Evolutionary conservation across 2,329 filamentous ascomycete genomes (phyloP).

Genomic region (Chrysoporthe deuterocubensis): DNA sequence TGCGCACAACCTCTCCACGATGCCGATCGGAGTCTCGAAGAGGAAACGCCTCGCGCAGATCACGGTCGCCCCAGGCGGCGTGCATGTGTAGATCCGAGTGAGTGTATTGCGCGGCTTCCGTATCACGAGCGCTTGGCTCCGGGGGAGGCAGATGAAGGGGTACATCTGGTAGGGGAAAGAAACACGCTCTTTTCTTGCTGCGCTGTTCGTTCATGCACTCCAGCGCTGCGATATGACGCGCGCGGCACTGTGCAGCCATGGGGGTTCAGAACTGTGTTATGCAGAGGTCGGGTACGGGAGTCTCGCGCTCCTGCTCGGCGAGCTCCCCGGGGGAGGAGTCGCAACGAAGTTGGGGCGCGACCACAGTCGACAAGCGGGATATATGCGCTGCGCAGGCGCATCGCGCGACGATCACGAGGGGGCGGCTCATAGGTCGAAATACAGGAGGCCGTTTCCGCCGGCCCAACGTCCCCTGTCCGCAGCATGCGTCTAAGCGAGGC

Average conservation of each 20-base stretch:
- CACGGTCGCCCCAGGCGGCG: neutral
- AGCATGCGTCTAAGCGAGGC: conserved; percentile 13
- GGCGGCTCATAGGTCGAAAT: neutral
- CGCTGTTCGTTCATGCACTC: neutral
- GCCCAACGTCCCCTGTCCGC: conserved; percentile 1
- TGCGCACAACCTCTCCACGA: neutral
- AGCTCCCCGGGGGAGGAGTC: neutral
- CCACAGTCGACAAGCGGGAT: neutral
- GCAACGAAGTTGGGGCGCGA: neutral
- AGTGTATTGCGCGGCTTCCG: neutral
- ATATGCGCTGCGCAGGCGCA: conserved; percentile 12
- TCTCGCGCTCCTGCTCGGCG: neutral
- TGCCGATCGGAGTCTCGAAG: neutral
- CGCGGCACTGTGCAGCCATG: neutral
- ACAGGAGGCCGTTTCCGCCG: neutral
- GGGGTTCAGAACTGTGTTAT: neutral
- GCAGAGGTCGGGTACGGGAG: neutral
- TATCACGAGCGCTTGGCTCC: too few relatives aligned
- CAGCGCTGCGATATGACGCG: neutral
- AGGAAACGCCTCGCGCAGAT: neutral
- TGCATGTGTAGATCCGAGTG: neutral
- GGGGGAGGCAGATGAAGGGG: neutral
- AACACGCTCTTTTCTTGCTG: neutral
- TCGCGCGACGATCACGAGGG: conserved; percentile 16
- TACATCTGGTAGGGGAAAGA: neutral